Evolutionary conservation across 1,139 yeast genomes (phyloP).

Genomic region (Yamadazyma siamensis): DNA sequence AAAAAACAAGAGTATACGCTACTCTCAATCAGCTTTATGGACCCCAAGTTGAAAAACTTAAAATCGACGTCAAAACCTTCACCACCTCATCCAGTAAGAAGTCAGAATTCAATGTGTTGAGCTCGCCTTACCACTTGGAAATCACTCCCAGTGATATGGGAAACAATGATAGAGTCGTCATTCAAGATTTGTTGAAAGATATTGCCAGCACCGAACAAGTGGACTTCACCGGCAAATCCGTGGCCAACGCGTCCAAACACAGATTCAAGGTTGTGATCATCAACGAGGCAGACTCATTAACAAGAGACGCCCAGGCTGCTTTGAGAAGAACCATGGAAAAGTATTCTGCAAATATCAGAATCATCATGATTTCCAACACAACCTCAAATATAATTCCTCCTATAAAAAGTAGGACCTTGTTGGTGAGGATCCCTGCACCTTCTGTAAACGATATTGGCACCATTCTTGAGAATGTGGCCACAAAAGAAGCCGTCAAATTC

Average conservation of each 20-base stretch:
- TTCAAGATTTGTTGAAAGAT: slow-evolving; percentile 89
- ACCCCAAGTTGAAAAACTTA: slow-evolving; percentile 72
- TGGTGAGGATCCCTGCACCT: slow-evolving; percentile 87
- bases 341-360: slow-evolving; percentile 81
- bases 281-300: slow-evolving; percentile 89
- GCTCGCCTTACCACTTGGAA: slow-evolving; percentile 87
- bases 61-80: slow-evolving; percentile 86
- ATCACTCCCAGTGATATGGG: slow-evolving; percentile 98
- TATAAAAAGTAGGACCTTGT: slow-evolving; percentile 85
- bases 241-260: slow-evolving; percentile 42
- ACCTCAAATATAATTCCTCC: slow-evolving; percentile 93
- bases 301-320: slow-evolving; percentile 97
- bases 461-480: slow-evolving; percentile 55
- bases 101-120: slow-evolving; percentile 85
- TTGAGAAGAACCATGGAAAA: slow-evolving; percentile 97
- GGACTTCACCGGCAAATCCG: slow-evolving; percentile 46
- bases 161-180: slow-evolving; percentile 88
- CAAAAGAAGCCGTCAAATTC: slow-evolving; percentile 51
- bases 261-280: slow-evolving; percentile 88
- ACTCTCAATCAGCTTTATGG: slow-evolving; percentile 81
- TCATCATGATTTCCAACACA: slow-evolving; percentile 81
- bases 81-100: slow-evolving; percentile 69
- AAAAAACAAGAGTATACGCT: slow-evolving; percentile 88
- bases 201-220: slow-evolving; percentile 95
- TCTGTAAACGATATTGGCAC: slow-evolving; percentile 48